phyloP scores from a whole-genome alignment of 768 basidiomycete species.

The Calocybe cyanea region DNA sequence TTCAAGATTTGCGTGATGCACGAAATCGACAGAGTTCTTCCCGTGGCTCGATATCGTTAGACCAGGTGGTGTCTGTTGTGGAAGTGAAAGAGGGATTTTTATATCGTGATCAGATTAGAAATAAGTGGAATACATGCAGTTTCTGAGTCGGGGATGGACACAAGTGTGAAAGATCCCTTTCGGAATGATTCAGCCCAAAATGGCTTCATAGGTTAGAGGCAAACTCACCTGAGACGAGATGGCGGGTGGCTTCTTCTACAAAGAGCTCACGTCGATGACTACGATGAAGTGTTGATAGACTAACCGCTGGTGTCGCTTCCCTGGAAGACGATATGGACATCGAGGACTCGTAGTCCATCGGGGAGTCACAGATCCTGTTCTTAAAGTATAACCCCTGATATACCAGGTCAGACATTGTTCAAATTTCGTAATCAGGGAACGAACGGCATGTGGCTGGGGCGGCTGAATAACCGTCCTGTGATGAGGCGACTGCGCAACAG shows the following conservation, averaged over 20 bases:
- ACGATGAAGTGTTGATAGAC: not conserved
- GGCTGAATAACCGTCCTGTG: too few relatives aligned
- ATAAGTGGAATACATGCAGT: slow-evolving; percentile 1
- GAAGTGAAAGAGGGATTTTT: not conserved
- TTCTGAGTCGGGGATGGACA: not conserved
- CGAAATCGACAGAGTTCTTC: not conserved
- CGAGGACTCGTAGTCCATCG: not conserved
- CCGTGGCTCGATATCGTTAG: slow-evolving; percentile 3
- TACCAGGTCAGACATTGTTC: not conserved
- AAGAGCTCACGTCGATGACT: not conserved
- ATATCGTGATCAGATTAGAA: not conserved
- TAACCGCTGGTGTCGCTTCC: slow-evolving; percentile 6
- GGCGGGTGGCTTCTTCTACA: too few relatives aligned
- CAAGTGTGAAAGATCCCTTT: too few relatives aligned
- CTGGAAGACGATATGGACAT: slow-evolving; percentile 13
- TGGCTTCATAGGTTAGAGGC: too few relatives aligned
- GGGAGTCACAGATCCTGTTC: too few relatives aligned
- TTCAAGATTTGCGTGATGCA: not conserved
- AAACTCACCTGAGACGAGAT: too few relatives aligned
- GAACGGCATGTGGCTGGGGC: too few relatives aligned
- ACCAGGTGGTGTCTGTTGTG: slow-evolving; percentile 10
- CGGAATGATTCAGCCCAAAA: too few relatives aligned
- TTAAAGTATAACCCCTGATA: not conserved
- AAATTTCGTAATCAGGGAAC: too few relatives aligned
- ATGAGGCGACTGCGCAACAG: too few relatives aligned